Evolutionary conservation across 2,329 filamentous ascomycete genomes (phyloP).

Genomic region (Lojkania enalia): DNA sequence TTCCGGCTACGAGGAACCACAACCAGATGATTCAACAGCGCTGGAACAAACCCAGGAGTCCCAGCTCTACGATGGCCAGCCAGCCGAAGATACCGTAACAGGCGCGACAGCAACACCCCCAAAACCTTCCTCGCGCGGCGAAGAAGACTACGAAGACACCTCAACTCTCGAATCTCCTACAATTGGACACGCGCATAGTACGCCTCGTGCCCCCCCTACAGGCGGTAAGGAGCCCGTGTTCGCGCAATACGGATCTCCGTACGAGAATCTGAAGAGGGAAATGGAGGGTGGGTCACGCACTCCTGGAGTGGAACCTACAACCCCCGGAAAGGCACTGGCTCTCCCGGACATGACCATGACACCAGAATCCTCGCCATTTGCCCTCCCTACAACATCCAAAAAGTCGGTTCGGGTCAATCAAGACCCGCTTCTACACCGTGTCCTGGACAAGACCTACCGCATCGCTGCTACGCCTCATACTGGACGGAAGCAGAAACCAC

Average conservation of each 20-base stretch:
- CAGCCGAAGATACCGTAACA: slow-evolving; percentile 40
- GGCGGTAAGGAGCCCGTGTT: slow-evolving; percentile 49
- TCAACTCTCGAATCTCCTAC: slow-evolving; percentile 67
- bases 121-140: slow-evolving; percentile 40
- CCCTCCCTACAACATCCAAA: slow-evolving; percentile 44
- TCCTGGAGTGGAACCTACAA: slow-evolving; percentile 39
- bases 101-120: slow-evolving; percentile 51
- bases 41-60: slow-evolving; percentile 46
- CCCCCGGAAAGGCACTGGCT: slow-evolving; percentile 38
- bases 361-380: slow-evolving; percentile 57
- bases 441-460: slow-evolving; percentile 95
- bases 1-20: slow-evolving; percentile 87
- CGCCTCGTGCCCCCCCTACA: slow-evolving; percentile 53
- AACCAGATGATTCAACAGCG: slow-evolving; percentile 59
- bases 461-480: slow-evolving; percentile 88
- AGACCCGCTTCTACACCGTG: slow-evolving; percentile 82
- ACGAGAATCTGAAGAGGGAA: slow-evolving; percentile 72
- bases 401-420: slow-evolving; percentile 48
- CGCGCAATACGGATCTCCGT: slow-evolving; percentile 73
- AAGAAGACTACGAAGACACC: slow-evolving; percentile 56
- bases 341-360: slow-evolving; percentile 49
- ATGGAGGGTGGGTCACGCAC: slow-evolving; percentile 52
- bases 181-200: slow-evolving; percentile 59
- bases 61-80: slow-evolving; percentile 50
- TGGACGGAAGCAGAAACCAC: slow-evolving; percentile 50